Conservation (phyloP, 2,329 filamentous ascomycete genomes). For the Botrytis deweyae region DNA sequence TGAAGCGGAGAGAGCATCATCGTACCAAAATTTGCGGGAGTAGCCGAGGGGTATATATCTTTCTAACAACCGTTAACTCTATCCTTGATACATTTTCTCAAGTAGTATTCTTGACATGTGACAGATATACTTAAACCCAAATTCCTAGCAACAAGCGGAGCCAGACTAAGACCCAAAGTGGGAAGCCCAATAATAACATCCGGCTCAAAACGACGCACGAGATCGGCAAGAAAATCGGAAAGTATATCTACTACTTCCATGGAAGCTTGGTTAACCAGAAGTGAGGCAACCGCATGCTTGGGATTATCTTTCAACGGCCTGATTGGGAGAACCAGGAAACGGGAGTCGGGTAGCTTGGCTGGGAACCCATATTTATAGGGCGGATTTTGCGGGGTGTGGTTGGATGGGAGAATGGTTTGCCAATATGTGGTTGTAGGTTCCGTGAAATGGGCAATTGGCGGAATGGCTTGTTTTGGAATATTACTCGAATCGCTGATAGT, state of each 20-base stretch:
- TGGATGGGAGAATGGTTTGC: slow-evolving; percentile 30
- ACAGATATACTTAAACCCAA: slow-evolving; percentile 30
- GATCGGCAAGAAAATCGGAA: slow-evolving; percentile 24
- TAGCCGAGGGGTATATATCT: slow-evolving; percentile 36
- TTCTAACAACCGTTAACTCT: slow-evolving; percentile 19
- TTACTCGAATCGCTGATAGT: background rate
- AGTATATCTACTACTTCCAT: slow-evolving; percentile 30
- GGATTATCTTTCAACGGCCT: slow-evolving; percentile 22
- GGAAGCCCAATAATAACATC: slow-evolving; percentile 36
- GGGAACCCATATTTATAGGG: slow-evolving; percentile 33
- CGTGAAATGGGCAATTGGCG: slow-evolving; percentile 25
- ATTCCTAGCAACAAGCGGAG: slow-evolving; percentile 29
- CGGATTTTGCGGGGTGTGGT: slow-evolving; percentile 1
- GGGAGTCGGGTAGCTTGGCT: slow-evolving; percentile 28
- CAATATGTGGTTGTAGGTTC: slow-evolving; percentile 35
- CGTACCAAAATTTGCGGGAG: slow-evolving; percentile 38
- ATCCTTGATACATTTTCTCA: background rate
- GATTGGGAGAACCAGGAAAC: slow-evolving; percentile 34
- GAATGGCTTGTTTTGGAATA: background rate
- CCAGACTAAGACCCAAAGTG: slow-evolving; percentile 33
- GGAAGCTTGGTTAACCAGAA: slow-evolving; percentile 34
- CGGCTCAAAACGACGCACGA: slow-evolving; percentile 23
- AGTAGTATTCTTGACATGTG: background rate
- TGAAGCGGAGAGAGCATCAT: slow-evolving; percentile 29
- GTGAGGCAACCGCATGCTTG: slow-evolving; percentile 34